Conservation (phyloP, 2,329 filamentous ascomycete genomes). For the Xylaria polymorpha region DNA sequence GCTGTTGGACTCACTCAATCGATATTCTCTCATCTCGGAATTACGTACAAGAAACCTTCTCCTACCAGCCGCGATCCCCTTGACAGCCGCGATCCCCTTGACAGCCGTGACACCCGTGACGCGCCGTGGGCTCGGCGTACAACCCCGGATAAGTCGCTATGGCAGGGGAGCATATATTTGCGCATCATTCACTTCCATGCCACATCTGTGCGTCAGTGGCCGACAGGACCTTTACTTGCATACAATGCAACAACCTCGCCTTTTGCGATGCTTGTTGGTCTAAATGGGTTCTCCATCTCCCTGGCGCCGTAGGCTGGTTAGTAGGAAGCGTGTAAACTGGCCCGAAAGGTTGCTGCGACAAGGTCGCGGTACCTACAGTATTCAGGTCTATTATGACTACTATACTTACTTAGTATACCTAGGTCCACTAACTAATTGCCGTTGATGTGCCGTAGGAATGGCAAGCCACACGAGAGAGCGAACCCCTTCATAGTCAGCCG, state of each 20-base stretch:
- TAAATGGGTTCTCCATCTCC: conserved; percentile 48
- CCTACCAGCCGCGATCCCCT: conserved; percentile 26
- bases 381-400: background rate
- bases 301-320: conserved; percentile 49
- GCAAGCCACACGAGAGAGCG: conserved; percentile 50
- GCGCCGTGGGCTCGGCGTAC: conserved; percentile 31
- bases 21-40: conserved; percentile 29
- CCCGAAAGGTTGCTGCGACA: background rate
- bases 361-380: conserved; percentile 10
- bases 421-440: conserved; percentile 35
- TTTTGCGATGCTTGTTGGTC: conserved; percentile 51
- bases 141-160: conserved; percentile 27
- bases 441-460: conserved; percentile 45
- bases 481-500: conserved; percentile 49
- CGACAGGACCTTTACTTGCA: conserved; percentile 48
- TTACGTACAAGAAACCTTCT: conserved; percentile 38
- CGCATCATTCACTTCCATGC: conserved; percentile 44
- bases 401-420: background rate
- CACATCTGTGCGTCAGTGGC: conserved; percentile 48
- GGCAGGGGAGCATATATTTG: conserved; percentile 34
- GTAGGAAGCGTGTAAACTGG: conserved; percentile 34
- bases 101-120: conserved; percentile 28
- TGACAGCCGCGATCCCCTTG: conserved; percentile 7
- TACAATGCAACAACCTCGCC: conserved; percentile 51
- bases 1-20: conserved; percentile 22